phyloP scores from a whole-genome alignment of 805 yeast species.

The Saccharomycopsis sp. region DNA sequence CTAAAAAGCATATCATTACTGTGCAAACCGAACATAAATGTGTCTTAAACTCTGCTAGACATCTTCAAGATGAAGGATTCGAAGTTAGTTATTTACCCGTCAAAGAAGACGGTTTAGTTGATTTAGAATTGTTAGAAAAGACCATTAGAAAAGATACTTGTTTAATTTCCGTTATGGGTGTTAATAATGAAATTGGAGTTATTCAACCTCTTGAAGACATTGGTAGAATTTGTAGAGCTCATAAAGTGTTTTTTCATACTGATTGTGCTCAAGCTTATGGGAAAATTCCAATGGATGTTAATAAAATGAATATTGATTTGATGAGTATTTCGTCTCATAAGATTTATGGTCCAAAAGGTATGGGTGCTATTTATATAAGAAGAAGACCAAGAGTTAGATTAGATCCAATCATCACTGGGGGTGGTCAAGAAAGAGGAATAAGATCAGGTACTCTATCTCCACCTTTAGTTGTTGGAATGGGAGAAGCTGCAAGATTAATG shows the following conservation, averaged over 20 bases:
- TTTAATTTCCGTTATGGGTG: conserved; percentile 90
- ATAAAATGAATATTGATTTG: conserved; percentile 84
- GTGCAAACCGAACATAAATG: conserved; percentile 98
- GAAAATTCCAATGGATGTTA: conserved; percentile 85
- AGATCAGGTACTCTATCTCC: conserved; percentile 97
- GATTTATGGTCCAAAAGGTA: conserved; percentile 96
- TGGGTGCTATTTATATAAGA: conserved; percentile 91
- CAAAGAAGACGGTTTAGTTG: conserved; percentile 65
- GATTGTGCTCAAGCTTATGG: conserved; percentile 98
- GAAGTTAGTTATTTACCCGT: conserved; percentile 93
- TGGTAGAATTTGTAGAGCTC: conserved; percentile 73
- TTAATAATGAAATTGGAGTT: conserved; percentile 96
- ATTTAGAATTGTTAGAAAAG: conserved; percentile 64
- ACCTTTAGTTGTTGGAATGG: conserved; percentile 91
- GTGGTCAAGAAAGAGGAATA: conserved; percentile 98
- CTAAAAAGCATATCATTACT: conserved; percentile 90
- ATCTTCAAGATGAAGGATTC: conserved; percentile 91
- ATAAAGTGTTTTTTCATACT: conserved; percentile 93
- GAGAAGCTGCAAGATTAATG: conserved; percentile 91
- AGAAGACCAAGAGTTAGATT: conserved; percentile 97
- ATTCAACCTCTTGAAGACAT: conserved; percentile 93
- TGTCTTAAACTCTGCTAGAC: conserved; percentile 93
- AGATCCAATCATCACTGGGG: conserved; percentile 92
- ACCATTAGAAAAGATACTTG: conserved; percentile 88
- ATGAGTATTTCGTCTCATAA: conserved; percentile 94